Evolutionary conservation across 1,139 yeast genomes (phyloP), one percentile per base, ranked within the genome.

Genomic region (Schwanniomyces etchellsii): DNA sequence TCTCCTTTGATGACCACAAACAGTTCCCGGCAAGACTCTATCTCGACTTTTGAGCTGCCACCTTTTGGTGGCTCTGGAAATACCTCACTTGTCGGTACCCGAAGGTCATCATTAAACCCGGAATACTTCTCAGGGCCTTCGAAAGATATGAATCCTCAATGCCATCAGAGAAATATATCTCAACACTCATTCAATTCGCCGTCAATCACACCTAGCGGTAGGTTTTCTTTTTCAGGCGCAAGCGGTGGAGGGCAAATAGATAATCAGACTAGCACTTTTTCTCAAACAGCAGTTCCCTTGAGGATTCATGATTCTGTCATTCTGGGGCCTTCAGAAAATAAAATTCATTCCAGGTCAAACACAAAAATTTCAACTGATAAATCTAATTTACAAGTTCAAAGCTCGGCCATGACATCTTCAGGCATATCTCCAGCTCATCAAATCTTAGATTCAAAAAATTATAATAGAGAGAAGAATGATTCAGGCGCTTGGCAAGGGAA

Each of bases 71-170:
- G 47, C 15, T 53, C 64, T 7, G 27, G 14, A 10, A 17, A 23
- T 13, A 30, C 25, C 12, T 46, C 58, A 1, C 50, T 55, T 5
- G 37, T 57, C 22, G 52, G 55, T 31, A 54, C 60, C 22, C 51
- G 69, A 40, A 50, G 67, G 27, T 59, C 65, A 21, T 57, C 64
- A 5, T 53, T 60, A 26, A 65, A 67, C 5, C 66, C 67, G 1
- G 70, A 64, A 32, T 55, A 59, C 31, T 64, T 63, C 47, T 69
- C 70, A 9, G 61, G 61, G 35, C 66, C 69, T 9, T 43, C 57
- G 25, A 51, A 46, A 26, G 54, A 50, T 5, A 27, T 24, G 22
- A 24, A 24, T 10, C 28, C 20, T 20, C 20, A 31, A 7, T 29
- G 37, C 16, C 55, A 52, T 27, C 58, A 58, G 37, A 42, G 66